Conservation (phyloP, 2,329 filamentous ascomycete species). For the Penicillium corylophilum region DNA sequence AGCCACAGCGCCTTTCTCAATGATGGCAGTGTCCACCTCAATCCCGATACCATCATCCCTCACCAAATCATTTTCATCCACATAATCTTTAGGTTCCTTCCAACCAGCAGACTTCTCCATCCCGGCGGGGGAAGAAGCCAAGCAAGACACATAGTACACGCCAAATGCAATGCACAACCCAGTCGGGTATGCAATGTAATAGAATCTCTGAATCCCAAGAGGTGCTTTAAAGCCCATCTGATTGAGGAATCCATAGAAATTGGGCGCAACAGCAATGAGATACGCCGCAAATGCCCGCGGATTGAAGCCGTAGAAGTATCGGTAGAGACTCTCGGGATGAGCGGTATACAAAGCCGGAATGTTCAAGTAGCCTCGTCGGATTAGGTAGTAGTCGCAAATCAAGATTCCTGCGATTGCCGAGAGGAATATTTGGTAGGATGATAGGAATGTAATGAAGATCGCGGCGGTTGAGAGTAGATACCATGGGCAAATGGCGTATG, state of each 20-base stretch:
- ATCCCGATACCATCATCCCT: background rate
- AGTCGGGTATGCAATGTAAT: constrained; percentile 58
- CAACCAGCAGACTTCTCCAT: too few species aligned
- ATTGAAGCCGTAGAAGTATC: constrained; percentile 39
- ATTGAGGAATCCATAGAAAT: constrained; percentile 45
- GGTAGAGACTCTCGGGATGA: constrained; percentile 29
- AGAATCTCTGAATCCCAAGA: constrained; percentile 43
- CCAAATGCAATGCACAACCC: constrained; percentile 39
- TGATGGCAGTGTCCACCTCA: background rate
- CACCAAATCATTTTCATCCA: constrained; percentile 22
- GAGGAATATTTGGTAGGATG: constrained; percentile 43
- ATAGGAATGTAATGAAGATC: constrained; percentile 43
- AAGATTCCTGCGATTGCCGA: constrained; percentile 45
- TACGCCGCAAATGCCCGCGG: constrained; percentile 36
- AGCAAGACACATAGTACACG: constrained; percentile 15
- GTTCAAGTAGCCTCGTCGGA: constrained; percentile 36
- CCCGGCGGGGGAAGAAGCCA: constrained; percentile 1
- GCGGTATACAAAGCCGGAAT: constrained; percentile 39
- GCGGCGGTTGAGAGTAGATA: constrained; percentile 35
- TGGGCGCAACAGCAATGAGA: constrained; percentile 39
- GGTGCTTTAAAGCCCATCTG: constrained; percentile 42
- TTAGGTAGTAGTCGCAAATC: constrained; percentile 45
- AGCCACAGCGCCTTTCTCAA: background rate
- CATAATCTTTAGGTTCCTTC: constrained; percentile 28
- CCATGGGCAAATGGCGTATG: constrained; percentile 22